phyloP scores from a whole-genome alignment of 2,329 filamentous ascomycete genomes.

The Sarocladium oryzae region DNA sequence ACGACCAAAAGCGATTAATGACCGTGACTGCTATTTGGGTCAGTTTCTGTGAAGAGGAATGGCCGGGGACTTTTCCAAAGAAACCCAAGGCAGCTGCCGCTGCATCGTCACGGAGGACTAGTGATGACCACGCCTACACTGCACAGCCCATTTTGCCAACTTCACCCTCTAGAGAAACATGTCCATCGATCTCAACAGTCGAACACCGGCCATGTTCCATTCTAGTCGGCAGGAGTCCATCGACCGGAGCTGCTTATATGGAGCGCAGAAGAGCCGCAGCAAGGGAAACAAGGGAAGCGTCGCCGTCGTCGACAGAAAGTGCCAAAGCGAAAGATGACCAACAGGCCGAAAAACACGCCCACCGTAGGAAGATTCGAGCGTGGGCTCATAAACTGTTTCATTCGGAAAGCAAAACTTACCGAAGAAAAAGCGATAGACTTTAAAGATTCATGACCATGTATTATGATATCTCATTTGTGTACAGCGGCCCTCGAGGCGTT shows the following conservation, averaged over 20 bases:
- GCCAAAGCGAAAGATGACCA: not conserved
- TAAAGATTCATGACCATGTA: not conserved
- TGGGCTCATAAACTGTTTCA: not conserved
- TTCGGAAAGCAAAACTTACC: not conserved
- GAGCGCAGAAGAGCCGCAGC: not conserved
- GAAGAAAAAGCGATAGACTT: not conserved
- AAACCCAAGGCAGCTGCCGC: not conserved
- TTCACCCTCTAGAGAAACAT: not conserved
- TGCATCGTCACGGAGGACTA: not conserved
- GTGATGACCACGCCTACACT: not conserved
- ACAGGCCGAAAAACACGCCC: not conserved
- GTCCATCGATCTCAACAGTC: not conserved
- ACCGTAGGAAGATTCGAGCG: not conserved
- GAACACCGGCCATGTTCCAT: not conserved
- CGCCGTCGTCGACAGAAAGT: not conserved
- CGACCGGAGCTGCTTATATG: not conserved
- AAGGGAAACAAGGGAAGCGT: not conserved
- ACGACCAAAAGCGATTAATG: conserved; percentile 30
- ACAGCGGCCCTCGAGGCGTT: not conserved
- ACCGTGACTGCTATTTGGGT: conserved; percentile 32
- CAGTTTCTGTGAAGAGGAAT: conserved; percentile 22
- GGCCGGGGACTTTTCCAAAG: not conserved
- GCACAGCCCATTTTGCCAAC: not conserved
- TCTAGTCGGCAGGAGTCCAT: not conserved
- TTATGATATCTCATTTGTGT: not conserved